Conservation (phyloP, 2,329 filamentous ascomycete species). For the Colletotrichum salicis region DNA sequence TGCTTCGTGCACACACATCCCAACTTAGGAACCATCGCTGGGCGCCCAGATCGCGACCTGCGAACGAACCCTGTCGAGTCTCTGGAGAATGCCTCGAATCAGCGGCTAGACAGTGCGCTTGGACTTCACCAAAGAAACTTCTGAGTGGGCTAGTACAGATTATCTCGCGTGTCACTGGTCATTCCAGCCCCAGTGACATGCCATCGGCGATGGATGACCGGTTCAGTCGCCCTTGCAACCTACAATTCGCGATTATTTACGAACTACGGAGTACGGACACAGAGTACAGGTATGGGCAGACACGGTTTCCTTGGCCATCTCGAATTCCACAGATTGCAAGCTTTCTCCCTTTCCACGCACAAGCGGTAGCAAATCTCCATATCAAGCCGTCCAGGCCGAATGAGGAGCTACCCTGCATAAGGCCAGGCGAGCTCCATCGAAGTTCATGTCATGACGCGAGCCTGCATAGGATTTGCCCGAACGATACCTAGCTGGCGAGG, state of each 20-base stretch:
- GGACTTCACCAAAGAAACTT: conserved; percentile 1
- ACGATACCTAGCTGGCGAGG: conserved; percentile 17
- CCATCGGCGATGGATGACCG: conserved; percentile 13
- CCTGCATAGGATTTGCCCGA: conserved; percentile 7
- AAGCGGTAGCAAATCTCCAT: neutral
- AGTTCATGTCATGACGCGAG: conserved; percentile 22
- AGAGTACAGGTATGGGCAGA: neutral
- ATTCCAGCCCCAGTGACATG: conserved; percentile 3
- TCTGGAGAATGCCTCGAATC: conserved; percentile 5
- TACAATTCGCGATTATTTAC: conserved; percentile 14
- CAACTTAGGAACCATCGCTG: neutral
- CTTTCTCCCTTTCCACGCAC: neutral
- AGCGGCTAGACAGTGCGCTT: conserved; percentile 4
- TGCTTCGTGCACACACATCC: conserved; percentile 4
- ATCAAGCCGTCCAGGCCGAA: neutral
- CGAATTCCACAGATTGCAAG: neutral
- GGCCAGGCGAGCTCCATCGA: conserved; percentile 13
- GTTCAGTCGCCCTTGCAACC: conserved; percentile 10
- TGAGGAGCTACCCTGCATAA: neutral
- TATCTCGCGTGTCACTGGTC: conserved; percentile 9
- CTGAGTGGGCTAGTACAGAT: neutral
- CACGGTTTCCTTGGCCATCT: neutral
- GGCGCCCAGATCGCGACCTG: conserved; percentile 12
- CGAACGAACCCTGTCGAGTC: neutral
- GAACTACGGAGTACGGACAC: neutral